Evolutionary conservation across 2,329 filamentous ascomycete species (phyloP), one percentile per base, ranked within the genome.

Genomic region (Xylaria sp.): DNA sequence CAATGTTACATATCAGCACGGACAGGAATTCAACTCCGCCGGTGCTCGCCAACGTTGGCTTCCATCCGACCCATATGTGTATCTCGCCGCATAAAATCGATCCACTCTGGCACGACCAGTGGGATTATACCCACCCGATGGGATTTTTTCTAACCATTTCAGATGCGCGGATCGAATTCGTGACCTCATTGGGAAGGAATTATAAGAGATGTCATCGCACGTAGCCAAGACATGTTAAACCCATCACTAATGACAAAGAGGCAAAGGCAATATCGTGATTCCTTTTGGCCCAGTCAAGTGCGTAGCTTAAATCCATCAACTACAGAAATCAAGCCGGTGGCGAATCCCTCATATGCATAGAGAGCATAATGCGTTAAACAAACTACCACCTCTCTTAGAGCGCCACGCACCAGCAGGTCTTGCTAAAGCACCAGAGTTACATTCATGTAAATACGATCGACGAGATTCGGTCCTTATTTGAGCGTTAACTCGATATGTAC

Each of bases 11-110:
- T n/a, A 49, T 10, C 17, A 17, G 17, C 6, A 51, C 15, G 48
- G 31, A 31, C 26, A n/a, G 31, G 15, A 33, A 33, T 10, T 33
- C 7, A 28, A 20, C 26, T 38, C 58, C n/a, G 40, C 57, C 26
- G 23, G 36, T 36, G 6, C 11, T 36, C 17, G 13, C 57, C 17
- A 46, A 17, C 26, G 23, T 23, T 23, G 53, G 31, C 28, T 20
- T 56, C 28, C 20, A 6, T 6, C 15, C 23, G 48, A 15, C 20
- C 51, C 15, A 42, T 15, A 38, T 48, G 40, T 17, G 31, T 15
- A 48, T 57, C 51, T 17, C 28, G 28, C 28, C 58, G 58, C 42
- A 23, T 11, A 48, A 38, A 28, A 36, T 28, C 40, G 40, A 63
- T 28, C 38, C 38, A 38, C 36, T 38, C 9, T 40, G 31, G 20